These are phyloP conservation scores for Ceratocystis ficicola DNA, from an alignment of 2,329 filamentous ascomycete genomes.

Conservation along the genomic window DNA sequence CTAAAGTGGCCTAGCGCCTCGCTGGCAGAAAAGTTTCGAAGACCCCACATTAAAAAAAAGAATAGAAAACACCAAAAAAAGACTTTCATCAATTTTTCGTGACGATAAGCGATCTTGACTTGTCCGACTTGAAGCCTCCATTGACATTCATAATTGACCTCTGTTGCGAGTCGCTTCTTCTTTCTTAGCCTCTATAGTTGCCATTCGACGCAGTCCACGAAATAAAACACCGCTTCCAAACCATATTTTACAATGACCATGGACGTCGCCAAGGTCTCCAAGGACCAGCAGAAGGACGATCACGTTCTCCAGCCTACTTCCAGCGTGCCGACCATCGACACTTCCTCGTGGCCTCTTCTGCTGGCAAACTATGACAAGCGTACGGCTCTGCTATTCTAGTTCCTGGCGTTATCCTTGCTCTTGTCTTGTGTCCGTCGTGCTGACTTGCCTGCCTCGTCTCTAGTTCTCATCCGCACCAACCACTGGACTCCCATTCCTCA, in stretches of 20 bases:
- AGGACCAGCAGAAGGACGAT: constrained; percentile 45
- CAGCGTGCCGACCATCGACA: constrained; percentile 64
- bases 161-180: background rate
- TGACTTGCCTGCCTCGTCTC: constrained; percentile 25
- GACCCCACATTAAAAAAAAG: constrained; percentile 18
- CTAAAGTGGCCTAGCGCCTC: background rate
- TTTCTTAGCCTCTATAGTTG: background rate
- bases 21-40: constrained; percentile 15
- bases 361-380: constrained; percentile 92
- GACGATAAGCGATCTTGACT: constrained; percentile 2
- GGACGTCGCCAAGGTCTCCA: constrained; percentile 34
- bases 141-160: too few species aligned
- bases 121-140: background rate
- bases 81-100: constrained; percentile 6
- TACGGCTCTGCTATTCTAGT: constrained; percentile 34
- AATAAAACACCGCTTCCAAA: too few species aligned
- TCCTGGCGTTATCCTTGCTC: too few species aligned
- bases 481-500: constrained; percentile 96
- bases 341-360: constrained; percentile 82
- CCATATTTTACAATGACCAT: constrained; percentile 32
- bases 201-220: too few species aligned
- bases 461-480: constrained; percentile 82
- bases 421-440: constrained; percentile 16
- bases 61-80: background rate
- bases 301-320: constrained; percentile 89